Conservation (phyloP, 371 early-diverging fungal species). For the Mucor mucedo region DNA sequence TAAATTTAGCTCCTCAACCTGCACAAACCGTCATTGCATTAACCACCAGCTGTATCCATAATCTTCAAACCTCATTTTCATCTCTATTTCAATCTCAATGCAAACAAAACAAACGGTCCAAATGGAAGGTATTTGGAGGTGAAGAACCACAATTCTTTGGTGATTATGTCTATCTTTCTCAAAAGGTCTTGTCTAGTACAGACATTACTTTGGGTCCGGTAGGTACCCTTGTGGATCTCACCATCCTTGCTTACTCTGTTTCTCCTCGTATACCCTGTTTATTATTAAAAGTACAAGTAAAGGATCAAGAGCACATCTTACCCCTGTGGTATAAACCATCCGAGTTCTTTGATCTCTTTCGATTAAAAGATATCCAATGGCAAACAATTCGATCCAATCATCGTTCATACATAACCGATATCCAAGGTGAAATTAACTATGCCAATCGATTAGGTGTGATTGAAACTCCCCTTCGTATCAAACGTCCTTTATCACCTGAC, state of each 20-base stretch:
- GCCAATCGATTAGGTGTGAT: conserved; percentile 14
- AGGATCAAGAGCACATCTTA: conserved; percentile 7
- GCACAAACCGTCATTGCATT: conserved; percentile 28
- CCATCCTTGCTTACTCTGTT: conserved; percentile 2
- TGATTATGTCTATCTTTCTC: conserved; percentile 25
- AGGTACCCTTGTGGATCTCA: conserved; percentile 23
- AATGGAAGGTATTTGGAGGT: conserved; percentile 18
- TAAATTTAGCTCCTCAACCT: conserved; percentile 10
- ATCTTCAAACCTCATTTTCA: conserved; percentile 14
- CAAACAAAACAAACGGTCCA: background rate
- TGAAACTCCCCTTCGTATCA: conserved; percentile 7
- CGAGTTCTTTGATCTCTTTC: conserved; percentile 18
- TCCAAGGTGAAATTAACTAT: conserved; percentile 21
- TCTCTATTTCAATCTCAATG: conserved; percentile 9
- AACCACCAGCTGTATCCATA: background rate
- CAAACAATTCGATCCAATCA: conserved; percentile 2
- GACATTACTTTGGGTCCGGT: conserved; percentile 12
- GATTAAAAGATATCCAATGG: background rate
- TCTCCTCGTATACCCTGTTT: conserved; percentile 3
- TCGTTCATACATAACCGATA: background rate
- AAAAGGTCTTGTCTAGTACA: conserved; percentile 4
- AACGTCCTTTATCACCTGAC: background rate
- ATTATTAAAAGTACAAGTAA: conserved; percentile 9
- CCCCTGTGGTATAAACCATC: conserved; percentile 40
- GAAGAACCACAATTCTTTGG: conserved; percentile 36